Conservation (phyloP, 257 asterid species). For the Nicotiana otophora region DNA sequence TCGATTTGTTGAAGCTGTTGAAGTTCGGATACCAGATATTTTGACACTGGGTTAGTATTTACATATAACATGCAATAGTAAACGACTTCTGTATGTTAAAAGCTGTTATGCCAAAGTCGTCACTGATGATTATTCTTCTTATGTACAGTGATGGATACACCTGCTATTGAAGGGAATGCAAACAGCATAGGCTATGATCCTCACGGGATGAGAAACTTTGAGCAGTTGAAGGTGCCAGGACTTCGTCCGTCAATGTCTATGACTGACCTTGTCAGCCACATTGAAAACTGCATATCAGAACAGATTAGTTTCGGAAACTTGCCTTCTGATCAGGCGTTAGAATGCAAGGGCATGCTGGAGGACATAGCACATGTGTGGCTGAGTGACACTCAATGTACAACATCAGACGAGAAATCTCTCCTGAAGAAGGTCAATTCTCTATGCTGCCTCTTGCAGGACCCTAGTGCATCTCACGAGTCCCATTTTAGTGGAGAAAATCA, state of each 20-base stretch:
- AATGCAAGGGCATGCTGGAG: constrained; percentile 57
- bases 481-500: constrained; percentile 29
- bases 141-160: constrained; percentile 40
- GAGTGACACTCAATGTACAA: constrained; percentile 45
- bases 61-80: background rate
- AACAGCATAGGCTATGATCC: constrained; percentile 17
- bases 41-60: background rate
- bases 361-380: constrained; percentile 35
- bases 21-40: background rate
- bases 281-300: constrained; percentile 54
- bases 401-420: constrained; percentile 67
- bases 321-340: constrained; percentile 46
- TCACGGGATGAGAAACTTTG: constrained; percentile 24
- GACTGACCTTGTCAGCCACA: constrained; percentile 64
- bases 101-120: background rate
- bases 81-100: background rate
- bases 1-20: background rate
- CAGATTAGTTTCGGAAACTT: constrained; percentile 55
- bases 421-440: constrained; percentile 84
- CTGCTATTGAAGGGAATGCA: constrained; percentile 37
- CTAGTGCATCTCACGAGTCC: constrained; percentile 26
- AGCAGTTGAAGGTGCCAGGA: constrained; percentile 31
- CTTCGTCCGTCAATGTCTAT: constrained; percentile 53
- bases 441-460: constrained; percentile 56
- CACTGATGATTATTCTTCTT: background rate